Evolutionary conservation across 1,139 yeast genomes (phyloP).

Genomic region (Scheffersomyces illinoinensis): DNA sequence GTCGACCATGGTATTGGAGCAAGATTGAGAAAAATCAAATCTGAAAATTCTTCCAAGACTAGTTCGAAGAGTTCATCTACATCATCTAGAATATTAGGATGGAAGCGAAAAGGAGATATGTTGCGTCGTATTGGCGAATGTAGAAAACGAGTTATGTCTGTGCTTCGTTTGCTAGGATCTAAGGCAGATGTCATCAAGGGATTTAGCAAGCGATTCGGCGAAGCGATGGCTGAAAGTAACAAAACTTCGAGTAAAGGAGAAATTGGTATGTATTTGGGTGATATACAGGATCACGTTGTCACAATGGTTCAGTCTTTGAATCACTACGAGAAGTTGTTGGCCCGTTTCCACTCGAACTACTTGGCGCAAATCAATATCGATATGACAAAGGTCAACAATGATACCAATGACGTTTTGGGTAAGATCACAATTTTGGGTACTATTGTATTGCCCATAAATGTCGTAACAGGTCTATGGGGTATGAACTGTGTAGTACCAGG

Average conservation of each 20-base stretch:
- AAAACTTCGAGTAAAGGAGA: slow-evolving; percentile 23
- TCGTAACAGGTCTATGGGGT: slow-evolving; percentile 97
- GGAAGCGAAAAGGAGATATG: slow-evolving; percentile 95
- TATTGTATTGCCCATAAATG: slow-evolving; percentile 89
- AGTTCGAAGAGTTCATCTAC: slow-evolving; percentile 26
- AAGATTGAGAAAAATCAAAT: slow-evolving; percentile 4
- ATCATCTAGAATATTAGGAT: slow-evolving; percentile 62
- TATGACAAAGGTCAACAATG: slow-evolving; percentile 96
- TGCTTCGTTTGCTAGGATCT: slow-evolving; percentile 78
- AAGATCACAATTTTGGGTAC: slow-evolving; percentile 94
- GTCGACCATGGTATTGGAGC: slow-evolving; percentile 31
- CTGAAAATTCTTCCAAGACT: slow-evolving; percentile 8
- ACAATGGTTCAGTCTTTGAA: slow-evolving; percentile 95
- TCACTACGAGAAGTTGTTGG: slow-evolving; percentile 90
- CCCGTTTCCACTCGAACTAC: slow-evolving; percentile 92
- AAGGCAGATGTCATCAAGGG: slow-evolving; percentile 97
- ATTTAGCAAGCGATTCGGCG: slow-evolving; percentile 86
- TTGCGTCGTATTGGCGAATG: slow-evolving; percentile 92
- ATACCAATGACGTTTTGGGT: slow-evolving; percentile 93
- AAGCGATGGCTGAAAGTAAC: slow-evolving; percentile 56
- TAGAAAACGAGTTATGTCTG: slow-evolving; percentile 90
- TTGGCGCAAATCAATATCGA: slow-evolving; percentile 96
- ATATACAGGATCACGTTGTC: slow-evolving; percentile 91
- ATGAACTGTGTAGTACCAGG: slow-evolving; percentile 98
- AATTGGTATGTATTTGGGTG: slow-evolving; percentile 78